These are phyloP conservation scores for Clitopilus passeckerianus DNA, from an alignment of 768 basidiomycete species.

Conservation along the genomic window DNA sequence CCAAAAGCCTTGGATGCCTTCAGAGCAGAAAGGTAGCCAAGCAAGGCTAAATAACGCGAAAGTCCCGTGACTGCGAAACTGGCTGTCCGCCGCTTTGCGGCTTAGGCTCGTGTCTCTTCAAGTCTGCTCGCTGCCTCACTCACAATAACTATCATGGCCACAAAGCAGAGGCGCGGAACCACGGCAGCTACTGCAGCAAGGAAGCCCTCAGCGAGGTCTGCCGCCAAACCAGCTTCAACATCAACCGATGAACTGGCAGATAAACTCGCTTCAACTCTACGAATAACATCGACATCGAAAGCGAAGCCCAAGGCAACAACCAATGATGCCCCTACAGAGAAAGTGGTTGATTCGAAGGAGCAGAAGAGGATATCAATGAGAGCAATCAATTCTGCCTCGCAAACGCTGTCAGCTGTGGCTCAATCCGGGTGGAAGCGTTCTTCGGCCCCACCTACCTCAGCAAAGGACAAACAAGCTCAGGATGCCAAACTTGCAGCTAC, in stretches of 20 bases:
- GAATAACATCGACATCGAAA: not conserved
- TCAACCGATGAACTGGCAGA: not conserved
- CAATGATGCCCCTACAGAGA: not conserved
- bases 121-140: no score
- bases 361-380: slow-evolving; percentile 40
- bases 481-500: slow-evolving; percentile 29
- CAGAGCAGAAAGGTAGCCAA: not conserved
- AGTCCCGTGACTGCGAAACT: not conserved
- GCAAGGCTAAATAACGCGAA: not conserved
- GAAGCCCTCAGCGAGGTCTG: not conserved
- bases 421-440: slow-evolving; percentile 59
- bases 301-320: not conserved
- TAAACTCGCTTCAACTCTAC: not conserved
- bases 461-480: slow-evolving; percentile 20
- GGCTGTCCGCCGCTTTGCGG: not conserved
- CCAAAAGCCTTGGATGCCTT: not conserved
- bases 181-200: not conserved
- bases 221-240: not conserved
- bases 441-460: slow-evolving; percentile 14
- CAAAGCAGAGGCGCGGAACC: not conserved
- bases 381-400: slow-evolving; percentile 57
- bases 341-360: not conserved
- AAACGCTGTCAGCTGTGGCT: slow-evolving; percentile 43
- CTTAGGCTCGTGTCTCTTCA: no score
- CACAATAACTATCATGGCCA: not conserved